phyloP scores from a whole-genome alignment of 2,329 filamentous ascomycete species.

The Nakataea oryzae region DNA sequence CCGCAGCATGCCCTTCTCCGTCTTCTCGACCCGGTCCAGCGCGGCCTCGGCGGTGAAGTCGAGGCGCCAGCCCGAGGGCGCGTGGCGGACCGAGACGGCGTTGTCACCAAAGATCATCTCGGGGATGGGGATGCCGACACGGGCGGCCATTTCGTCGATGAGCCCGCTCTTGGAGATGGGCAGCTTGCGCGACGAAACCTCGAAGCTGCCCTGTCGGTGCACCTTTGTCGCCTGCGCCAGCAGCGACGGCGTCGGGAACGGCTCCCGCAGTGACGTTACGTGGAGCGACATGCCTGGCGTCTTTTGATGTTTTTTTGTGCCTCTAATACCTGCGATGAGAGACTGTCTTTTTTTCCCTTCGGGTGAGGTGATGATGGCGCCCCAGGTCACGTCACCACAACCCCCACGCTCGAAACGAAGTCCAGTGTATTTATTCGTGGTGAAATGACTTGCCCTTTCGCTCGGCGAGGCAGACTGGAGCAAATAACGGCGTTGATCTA shows the following conservation, averaged over 20 bases:
- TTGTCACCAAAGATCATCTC: constrained; percentile 99
- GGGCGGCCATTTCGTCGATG: constrained; percentile 74
- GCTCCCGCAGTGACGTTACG: constrained; percentile 33
- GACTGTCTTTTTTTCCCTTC: neutral
- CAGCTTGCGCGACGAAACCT: constrained; percentile 74
- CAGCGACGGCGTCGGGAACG: constrained; percentile 40
- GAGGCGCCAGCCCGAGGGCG: constrained; percentile 65
- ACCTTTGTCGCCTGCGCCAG: constrained; percentile 43
- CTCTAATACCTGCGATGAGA: too few species aligned
- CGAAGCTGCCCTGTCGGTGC: constrained; percentile 56
- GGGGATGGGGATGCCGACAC: constrained; percentile 76
- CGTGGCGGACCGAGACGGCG: constrained; percentile 63
- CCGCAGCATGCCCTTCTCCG: constrained; percentile 78
- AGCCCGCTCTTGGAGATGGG: constrained; percentile 88
- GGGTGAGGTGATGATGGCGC: neutral
- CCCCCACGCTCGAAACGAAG: too few species aligned
- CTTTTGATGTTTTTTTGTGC: neutral
- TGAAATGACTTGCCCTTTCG: neutral
- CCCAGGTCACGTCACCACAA: neutral
- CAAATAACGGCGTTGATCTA: neutral
- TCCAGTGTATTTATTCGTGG: too few species aligned
- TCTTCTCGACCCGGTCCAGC: constrained; percentile 88
- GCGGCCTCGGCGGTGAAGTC: constrained; percentile 80
- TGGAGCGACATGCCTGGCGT: constrained; percentile 13
- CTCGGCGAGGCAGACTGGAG: neutral